A percentile compares a stretch with the other conserved stretches of the same genome.
Conservation (phyloP, 768 basidiomycete species). For the Suillus occidentalis region DNA sequence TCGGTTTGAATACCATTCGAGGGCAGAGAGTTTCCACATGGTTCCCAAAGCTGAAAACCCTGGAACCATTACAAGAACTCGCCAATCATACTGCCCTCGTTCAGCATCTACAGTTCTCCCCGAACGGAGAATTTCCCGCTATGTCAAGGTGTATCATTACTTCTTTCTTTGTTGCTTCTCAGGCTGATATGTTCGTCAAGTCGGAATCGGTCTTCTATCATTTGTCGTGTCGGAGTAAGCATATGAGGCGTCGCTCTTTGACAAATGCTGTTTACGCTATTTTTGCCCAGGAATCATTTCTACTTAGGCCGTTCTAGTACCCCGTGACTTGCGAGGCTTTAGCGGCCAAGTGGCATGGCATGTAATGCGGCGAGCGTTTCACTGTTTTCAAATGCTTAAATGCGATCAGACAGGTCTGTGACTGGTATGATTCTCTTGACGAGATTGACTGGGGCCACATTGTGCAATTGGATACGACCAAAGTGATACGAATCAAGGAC, state of each 20-base stretch:
- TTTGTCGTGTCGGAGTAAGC: constrained; percentile 48
- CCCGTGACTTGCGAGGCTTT: constrained; percentile 44
- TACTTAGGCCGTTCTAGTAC: constrained; percentile 49
- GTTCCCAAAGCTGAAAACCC: constrained; percentile 41
- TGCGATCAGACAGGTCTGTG: constrained; percentile 41
- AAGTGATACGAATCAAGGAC: too few relatives aligned
- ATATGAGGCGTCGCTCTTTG: constrained; percentile 4
- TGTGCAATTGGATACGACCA: too few relatives aligned
- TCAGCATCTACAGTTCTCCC: constrained; percentile 55
- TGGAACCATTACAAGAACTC: constrained; percentile 42
- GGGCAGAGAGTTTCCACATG: constrained; percentile 40
- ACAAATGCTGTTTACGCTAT: constrained; percentile 18
- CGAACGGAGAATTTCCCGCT: constrained; percentile 51
- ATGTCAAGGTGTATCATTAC: constrained; percentile 45
- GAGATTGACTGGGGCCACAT: too few relatives aligned
- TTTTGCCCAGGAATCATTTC: constrained; percentile 38
- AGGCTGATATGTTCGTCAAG: constrained; percentile 25
- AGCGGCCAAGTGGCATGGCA: constrained; percentile 57
- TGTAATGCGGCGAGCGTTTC: background rate
- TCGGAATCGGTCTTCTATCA: constrained; percentile 53
- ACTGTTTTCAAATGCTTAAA: constrained; percentile 8
- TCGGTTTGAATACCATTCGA: constrained; percentile 36
- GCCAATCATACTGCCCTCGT: constrained; percentile 50
- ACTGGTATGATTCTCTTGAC: constrained; percentile 45
- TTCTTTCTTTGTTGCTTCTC: background rate